These are phyloP conservation scores for Ploettnerulaceae sp. DNA, from an alignment of 2,329 filamentous ascomycete species.

Conservation along the genomic window DNA sequence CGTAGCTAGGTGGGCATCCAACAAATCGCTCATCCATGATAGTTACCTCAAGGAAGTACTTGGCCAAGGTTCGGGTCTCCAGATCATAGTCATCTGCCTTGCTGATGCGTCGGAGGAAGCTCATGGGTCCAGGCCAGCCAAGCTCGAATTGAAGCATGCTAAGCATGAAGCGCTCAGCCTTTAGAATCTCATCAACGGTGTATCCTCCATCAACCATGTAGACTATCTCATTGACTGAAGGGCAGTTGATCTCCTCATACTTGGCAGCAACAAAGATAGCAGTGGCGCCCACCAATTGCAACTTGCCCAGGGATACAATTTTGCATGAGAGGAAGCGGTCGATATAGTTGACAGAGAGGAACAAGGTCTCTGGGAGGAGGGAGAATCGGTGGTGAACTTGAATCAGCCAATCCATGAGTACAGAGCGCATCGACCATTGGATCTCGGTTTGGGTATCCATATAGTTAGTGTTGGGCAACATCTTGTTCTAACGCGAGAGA, in stretches of 20 bases:
- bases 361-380: conserved; percentile 89
- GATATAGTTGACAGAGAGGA: conserved; percentile 93
- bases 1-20: conserved; percentile 81
- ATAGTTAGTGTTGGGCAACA: conserved; percentile 87
- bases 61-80: conserved; percentile 89
- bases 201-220: conserved; percentile 98
- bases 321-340: conserved; percentile 94
- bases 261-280: conserved; percentile 95
- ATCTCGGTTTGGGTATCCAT: conserved; percentile 98
- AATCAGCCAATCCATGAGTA: conserved; percentile 96
- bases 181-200: conserved; percentile 84
- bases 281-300: conserved; percentile 93
- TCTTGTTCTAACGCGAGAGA: conserved; percentile 51
- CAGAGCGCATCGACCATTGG: conserved; percentile 96
- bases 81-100: conserved; percentile 97
- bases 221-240: conserved; percentile 89
- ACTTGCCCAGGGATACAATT: conserved; percentile 88
- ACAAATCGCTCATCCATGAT: conserved; percentile 99
- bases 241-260: conserved; percentile 98
- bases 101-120: conserved; percentile 92
- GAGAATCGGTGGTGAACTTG: conserved; percentile 92
- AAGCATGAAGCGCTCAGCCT: conserved; percentile 97
- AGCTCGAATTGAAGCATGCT: conserved; percentile 94
- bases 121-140: conserved; percentile 98
- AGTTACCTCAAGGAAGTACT: conserved; percentile 95